Conservation (phyloP, 164 flowering plant genomes). For the Umbilicus rupestris region DNA sequence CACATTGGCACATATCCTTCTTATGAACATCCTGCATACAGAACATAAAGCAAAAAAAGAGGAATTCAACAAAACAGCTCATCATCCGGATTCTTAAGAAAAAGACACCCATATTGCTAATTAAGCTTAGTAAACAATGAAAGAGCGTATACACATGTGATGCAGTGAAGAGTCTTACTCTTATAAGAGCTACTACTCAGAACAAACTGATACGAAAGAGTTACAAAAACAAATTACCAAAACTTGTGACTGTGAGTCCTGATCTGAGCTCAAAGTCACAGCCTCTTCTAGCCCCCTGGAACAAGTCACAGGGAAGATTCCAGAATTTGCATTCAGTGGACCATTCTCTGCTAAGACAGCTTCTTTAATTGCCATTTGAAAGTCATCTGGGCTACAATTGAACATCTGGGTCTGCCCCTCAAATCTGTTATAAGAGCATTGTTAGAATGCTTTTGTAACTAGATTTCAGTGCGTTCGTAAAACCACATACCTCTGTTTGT, state of each 20-base stretch:
- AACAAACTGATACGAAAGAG: not conserved
- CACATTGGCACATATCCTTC: slow-evolving; percentile 32
- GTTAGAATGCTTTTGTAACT: not conserved
- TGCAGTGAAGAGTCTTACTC: not conserved
- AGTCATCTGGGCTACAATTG: slow-evolving; percentile 40
- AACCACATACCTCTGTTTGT: slow-evolving; percentile 58
- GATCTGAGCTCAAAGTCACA: slow-evolving; percentile 9
- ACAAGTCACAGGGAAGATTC: not conserved
- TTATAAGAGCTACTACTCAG: not conserved
- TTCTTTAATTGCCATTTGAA: slow-evolving; percentile 60
- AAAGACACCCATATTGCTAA: too few species aligned
- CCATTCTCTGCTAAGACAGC: slow-evolving; percentile 76
- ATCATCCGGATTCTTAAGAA: not conserved
- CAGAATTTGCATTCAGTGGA: slow-evolving; percentile 20
- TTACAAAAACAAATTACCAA: not conserved
- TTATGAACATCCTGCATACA: slow-evolving; percentile 28
- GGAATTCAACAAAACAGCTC: not conserved
- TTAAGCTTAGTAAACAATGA: too few species aligned
- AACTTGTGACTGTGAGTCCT: not conserved
- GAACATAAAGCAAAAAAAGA: not conserved
- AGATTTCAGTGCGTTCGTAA: not conserved
- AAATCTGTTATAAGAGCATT: slow-evolving; percentile 45
- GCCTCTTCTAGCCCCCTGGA: slow-evolving; percentile 18
- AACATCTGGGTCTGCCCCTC: slow-evolving; percentile 62
- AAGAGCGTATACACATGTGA: too few species aligned